Evolutionary conservation across 192 early-diverging fungal species (phyloP).

Genomic region (Backusella parvicylindrica): DNA sequence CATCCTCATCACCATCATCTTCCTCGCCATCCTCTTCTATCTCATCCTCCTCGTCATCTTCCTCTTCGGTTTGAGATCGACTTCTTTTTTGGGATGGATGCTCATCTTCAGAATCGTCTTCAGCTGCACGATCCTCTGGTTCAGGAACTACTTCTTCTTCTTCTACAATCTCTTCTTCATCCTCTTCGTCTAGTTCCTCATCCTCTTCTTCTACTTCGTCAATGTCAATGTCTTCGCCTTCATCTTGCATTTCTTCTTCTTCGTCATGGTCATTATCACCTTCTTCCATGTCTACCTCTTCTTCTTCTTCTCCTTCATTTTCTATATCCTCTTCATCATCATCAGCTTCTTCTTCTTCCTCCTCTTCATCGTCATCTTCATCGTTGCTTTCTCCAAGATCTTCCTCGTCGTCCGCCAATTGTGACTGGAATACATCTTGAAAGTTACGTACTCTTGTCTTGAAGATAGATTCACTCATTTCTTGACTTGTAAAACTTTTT

Average conservation of each 20-base stretch:
- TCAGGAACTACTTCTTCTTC: neutral
- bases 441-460: conserved; percentile 7
- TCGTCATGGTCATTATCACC: neutral
- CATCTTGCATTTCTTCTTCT: neutral
- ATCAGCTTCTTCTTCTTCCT: neutral
- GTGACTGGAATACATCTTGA: neutral
- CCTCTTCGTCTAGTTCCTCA: neutral
- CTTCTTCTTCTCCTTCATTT: neutral
- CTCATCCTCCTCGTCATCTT: neutral
- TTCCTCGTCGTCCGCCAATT: neutral
- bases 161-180: neutral
- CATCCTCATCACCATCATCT: neutral
- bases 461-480: neutral
- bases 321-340: neutral
- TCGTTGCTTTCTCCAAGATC: neutral
- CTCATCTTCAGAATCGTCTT: neutral
- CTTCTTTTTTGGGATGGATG: neutral
- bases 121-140: neutral
- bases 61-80: neutral
- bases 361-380: neutral
- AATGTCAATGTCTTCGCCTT: neutral
- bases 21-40: neutral
- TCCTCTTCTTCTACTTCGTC: neutral
- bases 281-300: neutral
- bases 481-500: neutral